A percentile compares a stretch with the other conserved stretches of the same genome.
Evolutionary conservation across 805 yeast genomes (phyloP).

Genomic region (Yarrowia deformans): DNA sequence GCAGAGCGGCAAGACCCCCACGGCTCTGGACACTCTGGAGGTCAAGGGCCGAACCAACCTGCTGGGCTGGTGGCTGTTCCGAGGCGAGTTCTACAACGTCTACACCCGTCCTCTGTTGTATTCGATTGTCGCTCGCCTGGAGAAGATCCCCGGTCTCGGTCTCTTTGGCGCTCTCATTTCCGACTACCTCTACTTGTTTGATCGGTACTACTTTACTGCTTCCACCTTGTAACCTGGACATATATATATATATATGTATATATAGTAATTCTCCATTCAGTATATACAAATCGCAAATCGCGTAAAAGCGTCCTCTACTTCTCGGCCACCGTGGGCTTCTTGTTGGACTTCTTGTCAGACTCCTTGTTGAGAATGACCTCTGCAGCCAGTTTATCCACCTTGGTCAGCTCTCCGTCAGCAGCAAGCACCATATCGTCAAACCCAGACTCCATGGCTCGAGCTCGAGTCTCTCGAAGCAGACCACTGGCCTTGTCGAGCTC

Average conservation of each 20-base stretch:
- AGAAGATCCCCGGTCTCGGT: slow-evolving; percentile 49
- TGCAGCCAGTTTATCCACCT: slow-evolving; percentile 51
- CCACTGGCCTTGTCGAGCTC: slow-evolving; percentile 65
- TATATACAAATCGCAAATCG: background rate
- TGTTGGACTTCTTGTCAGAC: too few species aligned
- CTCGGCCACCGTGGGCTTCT: background rate
- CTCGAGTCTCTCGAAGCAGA: slow-evolving; percentile 69
- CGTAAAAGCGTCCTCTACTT: background rate
- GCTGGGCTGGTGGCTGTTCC: slow-evolving; percentile 53
- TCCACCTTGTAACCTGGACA: slow-evolving; percentile 39
- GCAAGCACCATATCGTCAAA: slow-evolving; percentile 67
- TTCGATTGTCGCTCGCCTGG: slow-evolving; percentile 45
- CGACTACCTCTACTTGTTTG: slow-evolving; percentile 53
- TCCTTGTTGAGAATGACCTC: too few species aligned
- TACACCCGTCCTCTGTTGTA: slow-evolving; percentile 49
- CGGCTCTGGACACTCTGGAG: slow-evolving; percentile 50
- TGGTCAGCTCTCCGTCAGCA: slow-evolving; percentile 70
- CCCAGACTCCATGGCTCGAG: slow-evolving; percentile 71
- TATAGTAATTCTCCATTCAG: too few species aligned
- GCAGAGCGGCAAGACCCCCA: slow-evolving; percentile 44
- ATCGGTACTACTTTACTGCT: slow-evolving; percentile 51
- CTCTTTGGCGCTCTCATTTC: slow-evolving; percentile 49
- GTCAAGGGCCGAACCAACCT: slow-evolving; percentile 46
- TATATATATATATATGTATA: too few species aligned
- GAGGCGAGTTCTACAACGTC: slow-evolving; percentile 52